Base-by-base conservation (phyloP, 148 eudicot species). In the Salicornia ramosissima region DNA sequence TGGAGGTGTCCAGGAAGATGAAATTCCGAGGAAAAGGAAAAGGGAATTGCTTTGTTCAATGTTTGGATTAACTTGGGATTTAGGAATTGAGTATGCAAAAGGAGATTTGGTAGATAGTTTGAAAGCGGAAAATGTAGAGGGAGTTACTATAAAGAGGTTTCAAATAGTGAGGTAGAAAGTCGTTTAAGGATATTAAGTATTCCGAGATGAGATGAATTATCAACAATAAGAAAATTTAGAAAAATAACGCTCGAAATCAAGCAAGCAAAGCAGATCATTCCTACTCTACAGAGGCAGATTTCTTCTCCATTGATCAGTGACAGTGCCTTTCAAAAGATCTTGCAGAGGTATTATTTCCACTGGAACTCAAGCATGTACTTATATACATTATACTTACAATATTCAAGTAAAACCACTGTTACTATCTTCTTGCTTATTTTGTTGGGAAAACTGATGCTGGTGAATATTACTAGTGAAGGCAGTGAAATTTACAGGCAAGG, bases 301-400 rank as follows among this genome's bases (percentile, higher is more conserved):
- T 79, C 92, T 75, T 89, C 91, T 50, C 97, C 74, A 92, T 96
- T 0, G 93, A 87, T 61, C 96, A 92, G 75, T 82, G 89, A 65
- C 93, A 86, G 3, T 80, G 76, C 80, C 89, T 92, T 57, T 87
- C 97, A 2, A 80, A 87, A 72, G 97, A 87, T 72, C 88, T 92
- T 63, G 89, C 90, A 13, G 87, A 92, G 96, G 97, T 92, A 82
- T 31, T 25, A 65, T 19, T 24, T 25, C 45, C 10, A n/a, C n/a
- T n/a, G n/a, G n/a, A n/a, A n/a, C n/a, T n/a, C n/a, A n/a, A n/a
- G n/a, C n/a, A n/a, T n/a, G n/a, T n/a, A n/a, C n/a, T n/a, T n/a
- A n/a, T n/a, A n/a, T n/a, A n/a, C n/a, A n/a, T n/a, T n/a, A n/a
- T n/a, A n/a, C n/a, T n/a, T n/a, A n/a, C 31, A 24, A 65, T 45